Conservation (phyloP, 1,284 basidiomycete species). For the Ceratobasidium sp. region DNA sequence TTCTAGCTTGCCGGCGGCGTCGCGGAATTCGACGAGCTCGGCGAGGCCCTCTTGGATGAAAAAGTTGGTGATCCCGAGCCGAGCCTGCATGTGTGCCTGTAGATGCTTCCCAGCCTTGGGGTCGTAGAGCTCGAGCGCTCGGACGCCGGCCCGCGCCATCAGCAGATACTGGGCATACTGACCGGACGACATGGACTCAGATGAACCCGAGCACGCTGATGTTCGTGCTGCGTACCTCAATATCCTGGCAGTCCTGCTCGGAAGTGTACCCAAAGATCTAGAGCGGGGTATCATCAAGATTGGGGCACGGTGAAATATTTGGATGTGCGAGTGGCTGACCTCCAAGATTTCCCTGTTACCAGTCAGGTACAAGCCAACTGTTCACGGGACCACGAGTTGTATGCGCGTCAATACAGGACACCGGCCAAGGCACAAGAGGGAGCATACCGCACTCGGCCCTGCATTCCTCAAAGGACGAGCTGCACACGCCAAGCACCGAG, state of each 20-base stretch:
- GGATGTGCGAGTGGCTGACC: constrained; percentile 52
- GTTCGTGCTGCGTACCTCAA: constrained; percentile 49
- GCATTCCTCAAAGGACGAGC: constrained; percentile 87
- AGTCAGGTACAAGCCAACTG: constrained; percentile 49
- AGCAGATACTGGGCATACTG: constrained; percentile 80
- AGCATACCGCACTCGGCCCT: constrained; percentile 76
- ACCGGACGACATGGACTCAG: background rate
- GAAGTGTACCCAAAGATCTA: constrained; percentile 62
- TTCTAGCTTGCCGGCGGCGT: constrained; percentile 63
- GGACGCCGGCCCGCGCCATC: constrained; percentile 82
- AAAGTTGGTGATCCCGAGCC: constrained; percentile 77
- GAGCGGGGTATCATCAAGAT: background rate
- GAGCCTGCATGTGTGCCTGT: constrained; percentile 91
- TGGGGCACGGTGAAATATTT: background rate
- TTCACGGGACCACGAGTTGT: background rate
- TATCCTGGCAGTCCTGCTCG: constrained; percentile 71
- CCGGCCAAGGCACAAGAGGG: constrained; percentile 67
- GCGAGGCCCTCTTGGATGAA: constrained; percentile 68
- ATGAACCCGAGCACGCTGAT: background rate
- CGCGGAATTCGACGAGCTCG: constrained; percentile 68
- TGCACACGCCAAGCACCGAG: constrained; percentile 80
- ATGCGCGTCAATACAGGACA: background rate
- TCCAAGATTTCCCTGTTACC: constrained; percentile 73
- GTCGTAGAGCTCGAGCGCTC: constrained; percentile 82
- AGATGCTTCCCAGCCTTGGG: constrained; percentile 80